phyloP scores from a whole-genome alignment of 768 basidiomycete species.

The Trametes cubensis region DNA sequence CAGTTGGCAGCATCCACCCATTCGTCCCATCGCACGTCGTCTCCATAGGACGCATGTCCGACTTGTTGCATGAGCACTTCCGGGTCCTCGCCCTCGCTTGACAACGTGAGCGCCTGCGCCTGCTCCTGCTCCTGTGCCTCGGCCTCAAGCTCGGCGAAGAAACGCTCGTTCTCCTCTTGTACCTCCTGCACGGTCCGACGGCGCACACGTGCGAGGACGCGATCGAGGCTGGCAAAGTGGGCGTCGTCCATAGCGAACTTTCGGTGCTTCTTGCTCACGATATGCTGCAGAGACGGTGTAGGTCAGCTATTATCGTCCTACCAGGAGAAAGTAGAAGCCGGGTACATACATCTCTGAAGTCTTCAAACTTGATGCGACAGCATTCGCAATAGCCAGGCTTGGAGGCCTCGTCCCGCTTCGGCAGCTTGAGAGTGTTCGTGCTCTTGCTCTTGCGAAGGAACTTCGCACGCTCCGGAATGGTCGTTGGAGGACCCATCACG shows the following conservation, averaged over 20 bases:
- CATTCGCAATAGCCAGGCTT: conserved; percentile 99
- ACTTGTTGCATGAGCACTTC: conserved; percentile 13
- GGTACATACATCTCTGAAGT: conserved; percentile 74
- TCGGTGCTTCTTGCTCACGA: conserved; percentile 69
- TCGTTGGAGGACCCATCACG: conserved; percentile 69
- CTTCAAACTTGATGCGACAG: conserved; percentile 86
- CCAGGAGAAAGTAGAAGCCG: not conserved
- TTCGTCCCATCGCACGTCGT: conserved; percentile 33
- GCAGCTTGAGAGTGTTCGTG: conserved; percentile 74
- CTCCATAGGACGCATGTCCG: conserved; percentile 10
- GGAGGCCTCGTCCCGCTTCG: conserved; percentile 79
- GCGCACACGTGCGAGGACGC: conserved; percentile 63
- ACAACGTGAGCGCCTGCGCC: not conserved
- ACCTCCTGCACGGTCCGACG: conserved; percentile 46
- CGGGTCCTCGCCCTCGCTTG: conserved; percentile 9
- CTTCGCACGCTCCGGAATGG: conserved; percentile 55
- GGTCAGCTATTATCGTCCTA: not conserved
- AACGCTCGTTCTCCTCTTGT: conserved; percentile 22
- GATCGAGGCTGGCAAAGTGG: conserved; percentile 82
- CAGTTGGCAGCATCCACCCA: conserved; percentile 28
- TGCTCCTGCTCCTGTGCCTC: conserved; percentile 5
- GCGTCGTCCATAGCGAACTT: conserved; percentile 77
- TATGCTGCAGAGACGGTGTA: conserved; percentile 56
- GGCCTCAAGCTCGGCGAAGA: conserved; percentile 9
- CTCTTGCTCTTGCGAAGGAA: conserved; percentile 75